Base-by-base conservation (phyloP, 129 eudicot genomes). In the Saussurea involucrata region DNA sequence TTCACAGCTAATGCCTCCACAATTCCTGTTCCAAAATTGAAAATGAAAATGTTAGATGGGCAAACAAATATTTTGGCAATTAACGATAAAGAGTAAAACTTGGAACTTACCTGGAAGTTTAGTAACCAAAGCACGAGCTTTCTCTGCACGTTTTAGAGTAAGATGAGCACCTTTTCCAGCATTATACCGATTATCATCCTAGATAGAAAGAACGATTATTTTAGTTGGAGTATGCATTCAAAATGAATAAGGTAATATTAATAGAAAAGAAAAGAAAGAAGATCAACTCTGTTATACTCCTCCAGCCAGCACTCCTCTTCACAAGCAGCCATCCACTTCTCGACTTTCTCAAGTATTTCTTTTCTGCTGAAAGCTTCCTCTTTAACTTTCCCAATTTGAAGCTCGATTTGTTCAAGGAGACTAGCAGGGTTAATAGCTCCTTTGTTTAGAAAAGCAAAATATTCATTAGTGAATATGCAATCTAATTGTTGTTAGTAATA, bases 101-200 rank as follows among this genome's bases (percentile, higher is more conserved):
- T 22, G 22, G 24, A n/a, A 13, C n/a, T 37, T 88, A 95, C 99
- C 97, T 76, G 97, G 99, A 86, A 95, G 89, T 68, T 95, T 95
- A 76, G 81, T 86, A n/a, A 95, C 96, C 68, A 95, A 82, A 4
- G 90, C 89, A 20, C 99, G 96, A 66, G 97, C 99, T 77, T 95
- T 95, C 79, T 92, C 99, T 72, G 99, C 99, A 46, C 99, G 97
- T 73, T 95, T 95, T 68, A 92, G 88, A 10, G 87, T 85, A 65
- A 89, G 94, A 83, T 95, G 99, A 74, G 97, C 97, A 61, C 99
- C 99, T 79, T 92, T 80, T 81, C 99, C 99, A 67, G 96, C 92
- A 86, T 88, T 95, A 78, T 89, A 95, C 13, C 99, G 90, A 78
- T 92, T 95, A 24, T 89, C 96, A 83, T 95, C 99, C 99, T 95